Base-by-base conservation (phyloP, 2,329 filamentous ascomycete species). In the Fusarium virguliforme region DNA sequence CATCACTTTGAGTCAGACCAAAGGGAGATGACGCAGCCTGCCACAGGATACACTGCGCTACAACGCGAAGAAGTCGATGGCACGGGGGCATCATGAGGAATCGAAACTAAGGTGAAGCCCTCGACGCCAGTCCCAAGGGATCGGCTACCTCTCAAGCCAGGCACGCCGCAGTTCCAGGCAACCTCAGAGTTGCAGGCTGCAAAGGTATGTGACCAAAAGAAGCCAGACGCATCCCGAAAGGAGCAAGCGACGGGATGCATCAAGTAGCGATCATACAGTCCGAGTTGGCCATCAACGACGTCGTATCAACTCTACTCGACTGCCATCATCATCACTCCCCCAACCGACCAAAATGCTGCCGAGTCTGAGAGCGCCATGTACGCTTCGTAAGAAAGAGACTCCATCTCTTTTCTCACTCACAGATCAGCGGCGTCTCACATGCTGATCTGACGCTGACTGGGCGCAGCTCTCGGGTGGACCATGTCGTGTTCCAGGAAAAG, bases 401-500 rank as follows among this genome's bases (percentile, higher is more conserved):
- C 18, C 18, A 18, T 18, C 65, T 26, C 56, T 55, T 18, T 37
- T 28, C 41, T 68, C 41, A 41, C 26, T 57, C 35, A 54, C 41
- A 41, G 56, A 62, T 72, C 68, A 65, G 68, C 68, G 53, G 56
- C 40, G 10, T 60, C 67, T 63, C 8, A 40, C 50, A 32, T 59
- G 57, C 41, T 60, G 43, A 59, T 43, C 56, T 59, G 56, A 59
- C 32, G 56, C 57, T 64, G 43, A 60, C 69, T 72, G 69, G 18
- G 63, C 62, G 68, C 58, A 72, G 46, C 57, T 60, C 62, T n/a
- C 22, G 50, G 55, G 55, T 56, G 22, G 48, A 46, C 53, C 55
- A 32, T 50, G 32, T 64, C 64, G 55, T 70, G 65, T 72, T 67
- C 69, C 65, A 72, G 60, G 62, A 72, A 67, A 70, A 70, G 69